Evolutionary conservation across 2,329 filamentous ascomycete species (phyloP).

Genomic region (Microdochium nivale): DNA sequence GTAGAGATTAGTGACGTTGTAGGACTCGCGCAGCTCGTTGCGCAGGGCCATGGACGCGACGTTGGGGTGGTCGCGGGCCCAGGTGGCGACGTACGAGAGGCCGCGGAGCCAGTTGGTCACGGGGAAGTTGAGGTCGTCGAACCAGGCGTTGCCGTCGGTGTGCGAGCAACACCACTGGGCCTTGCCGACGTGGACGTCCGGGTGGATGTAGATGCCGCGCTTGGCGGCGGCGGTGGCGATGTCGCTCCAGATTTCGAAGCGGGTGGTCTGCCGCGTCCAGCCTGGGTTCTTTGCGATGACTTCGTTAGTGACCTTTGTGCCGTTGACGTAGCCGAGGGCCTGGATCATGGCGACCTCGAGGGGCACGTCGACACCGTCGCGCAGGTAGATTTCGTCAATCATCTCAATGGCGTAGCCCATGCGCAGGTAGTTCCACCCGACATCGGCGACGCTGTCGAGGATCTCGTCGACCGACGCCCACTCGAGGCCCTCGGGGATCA

Average conservation of each 20-base stretch:
- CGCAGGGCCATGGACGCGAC: constrained; percentile 30
- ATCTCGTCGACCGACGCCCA: constrained; percentile 41
- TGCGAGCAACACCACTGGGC: constrained; percentile 36
- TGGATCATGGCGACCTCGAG: constrained; percentile 27
- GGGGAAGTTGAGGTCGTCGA: constrained; percentile 45
- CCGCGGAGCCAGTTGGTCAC: constrained; percentile 45
- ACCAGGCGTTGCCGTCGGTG: constrained; percentile 44
- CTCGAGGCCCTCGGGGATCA: constrained; percentile 48
- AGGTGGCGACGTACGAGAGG: constrained; percentile 38
- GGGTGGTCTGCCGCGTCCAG: constrained; percentile 37
- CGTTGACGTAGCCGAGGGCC: constrained; percentile 37
- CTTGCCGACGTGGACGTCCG: constrained; percentile 30
- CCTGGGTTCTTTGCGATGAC: constrained; percentile 40
- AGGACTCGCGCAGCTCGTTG: constrained; percentile 30
- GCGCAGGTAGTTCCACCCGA: constrained; percentile 47
- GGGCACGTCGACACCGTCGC: constrained; percentile 27
- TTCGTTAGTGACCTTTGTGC: constrained; percentile 32
- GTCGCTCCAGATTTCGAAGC: constrained; percentile 31
- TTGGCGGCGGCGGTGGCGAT: constrained; percentile 22
- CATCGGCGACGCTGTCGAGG: constrained; percentile 34
- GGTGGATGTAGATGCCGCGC: constrained; percentile 28
- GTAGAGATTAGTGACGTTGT: constrained; percentile 22
- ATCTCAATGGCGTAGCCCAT: constrained; percentile 48
- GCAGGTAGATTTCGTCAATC: constrained; percentile 38
- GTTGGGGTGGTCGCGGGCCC: constrained; percentile 29